phyloP scores from a whole-genome alignment of 345 rosid species.

The Garcia nutans region DNA sequence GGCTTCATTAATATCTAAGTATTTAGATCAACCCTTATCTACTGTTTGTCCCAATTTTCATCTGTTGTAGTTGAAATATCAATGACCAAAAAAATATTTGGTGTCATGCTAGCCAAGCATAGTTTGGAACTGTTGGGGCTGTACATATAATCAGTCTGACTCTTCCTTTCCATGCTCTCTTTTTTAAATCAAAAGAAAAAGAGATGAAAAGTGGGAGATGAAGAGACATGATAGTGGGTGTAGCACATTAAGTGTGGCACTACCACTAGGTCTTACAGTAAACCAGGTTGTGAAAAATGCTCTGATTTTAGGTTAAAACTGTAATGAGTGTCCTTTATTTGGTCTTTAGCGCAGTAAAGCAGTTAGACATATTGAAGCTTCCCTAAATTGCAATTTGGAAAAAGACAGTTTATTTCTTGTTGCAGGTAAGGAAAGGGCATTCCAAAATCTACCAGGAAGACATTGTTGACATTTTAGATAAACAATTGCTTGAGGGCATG shows the following conservation, averaged over 20 bases:
- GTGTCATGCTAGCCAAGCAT: not conserved
- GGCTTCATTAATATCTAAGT: not conserved
- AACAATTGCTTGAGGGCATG: slow-evolving; percentile 97
- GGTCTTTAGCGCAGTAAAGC: slow-evolving; percentile 6
- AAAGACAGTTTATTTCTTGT: slow-evolving; percentile 12
- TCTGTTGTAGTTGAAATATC: too few species aligned
- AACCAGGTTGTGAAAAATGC: not conserved
- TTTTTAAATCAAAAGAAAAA: not conserved
- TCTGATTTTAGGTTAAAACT: not conserved
- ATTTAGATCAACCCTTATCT: too few species aligned
- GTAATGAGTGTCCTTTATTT: not conserved
- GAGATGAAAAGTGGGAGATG: not conserved
- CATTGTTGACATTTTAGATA: slow-evolving; percentile 84
- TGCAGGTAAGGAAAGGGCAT: slow-evolving; percentile 88
- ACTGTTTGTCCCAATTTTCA: too few species aligned
- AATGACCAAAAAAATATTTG: not conserved
- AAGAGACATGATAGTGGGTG: not conserved
- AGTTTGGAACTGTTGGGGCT: not conserved
- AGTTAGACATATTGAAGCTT: slow-evolving; percentile 1
- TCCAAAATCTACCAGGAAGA: slow-evolving; percentile 80
- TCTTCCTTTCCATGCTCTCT: not conserved
- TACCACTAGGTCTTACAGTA: not conserved
- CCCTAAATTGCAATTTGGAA: slow-evolving; percentile 1
- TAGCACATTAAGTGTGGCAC: not conserved
- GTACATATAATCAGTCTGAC: not conserved